Percentiles rank a stretch among this genome's conserved stretches.
These are phyloP conservation scores for Tulasnella sp. DNA, from an alignment of 768 basidiomycete species.

Conservation along the genomic window DNA sequence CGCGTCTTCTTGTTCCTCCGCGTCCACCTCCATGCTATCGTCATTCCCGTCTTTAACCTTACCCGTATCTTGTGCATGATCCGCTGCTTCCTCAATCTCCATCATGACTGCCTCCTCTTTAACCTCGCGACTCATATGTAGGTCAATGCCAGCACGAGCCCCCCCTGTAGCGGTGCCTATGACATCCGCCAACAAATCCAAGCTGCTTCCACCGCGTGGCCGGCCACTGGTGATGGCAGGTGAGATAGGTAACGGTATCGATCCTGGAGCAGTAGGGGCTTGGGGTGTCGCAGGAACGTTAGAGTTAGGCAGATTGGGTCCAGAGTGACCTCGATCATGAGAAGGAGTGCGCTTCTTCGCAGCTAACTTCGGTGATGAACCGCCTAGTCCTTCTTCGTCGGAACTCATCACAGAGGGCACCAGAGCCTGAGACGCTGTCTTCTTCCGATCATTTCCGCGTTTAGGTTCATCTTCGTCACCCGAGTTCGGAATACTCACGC, in stretches of 20 bases:
- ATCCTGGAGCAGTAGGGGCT: not conserved
- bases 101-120: not conserved
- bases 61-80: not conserved
- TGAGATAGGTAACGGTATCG: not conserved
- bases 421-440: too few species aligned
- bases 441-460: too few species aligned
- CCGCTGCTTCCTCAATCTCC: not conserved
- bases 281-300: not conserved
- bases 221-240: not conserved
- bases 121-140: not conserved
- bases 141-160: not conserved
- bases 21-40: slow-evolving; percentile 2
- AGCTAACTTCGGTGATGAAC: not conserved
- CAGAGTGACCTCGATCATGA: not conserved
- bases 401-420: too few species aligned
- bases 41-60: not conserved
- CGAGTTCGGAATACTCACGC: too few species aligned
- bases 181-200: slow-evolving; percentile 8
- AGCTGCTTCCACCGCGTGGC: not conserved
- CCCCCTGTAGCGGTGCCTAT: not conserved
- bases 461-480: too few species aligned
- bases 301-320: not conserved
- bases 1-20: slow-evolving; percentile 6
- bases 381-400: not conserved
- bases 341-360: not conserved